Evolutionary conservation across 2,329 filamentous ascomycete species (phyloP).

Genomic region (Aspergillus arachidicola): DNA sequence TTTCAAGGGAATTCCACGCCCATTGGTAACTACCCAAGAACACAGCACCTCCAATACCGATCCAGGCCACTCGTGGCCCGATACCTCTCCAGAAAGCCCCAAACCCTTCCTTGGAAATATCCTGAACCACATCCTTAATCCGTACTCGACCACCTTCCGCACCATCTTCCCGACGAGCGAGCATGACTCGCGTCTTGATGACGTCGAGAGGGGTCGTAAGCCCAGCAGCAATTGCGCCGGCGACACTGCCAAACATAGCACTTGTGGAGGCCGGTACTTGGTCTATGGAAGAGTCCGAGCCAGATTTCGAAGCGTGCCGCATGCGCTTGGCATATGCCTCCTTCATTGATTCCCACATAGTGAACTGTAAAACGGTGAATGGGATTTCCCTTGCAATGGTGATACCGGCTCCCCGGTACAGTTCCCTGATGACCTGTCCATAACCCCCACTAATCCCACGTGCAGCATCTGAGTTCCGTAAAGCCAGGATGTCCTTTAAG

Average conservation of each 20-base stretch:
- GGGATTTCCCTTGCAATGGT: conserved; percentile 95
- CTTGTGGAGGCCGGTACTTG: conserved; percentile 73
- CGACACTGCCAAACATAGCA: conserved; percentile 78
- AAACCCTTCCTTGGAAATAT: conserved; percentile 60
- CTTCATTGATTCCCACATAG: conserved; percentile 94
- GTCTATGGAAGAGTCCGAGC: conserved; percentile 29
- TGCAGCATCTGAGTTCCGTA: conserved; percentile 40
- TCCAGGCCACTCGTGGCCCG: conserved; percentile 88
- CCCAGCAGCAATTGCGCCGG: conserved; percentile 82
- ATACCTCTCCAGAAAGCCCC: conserved; percentile 54
- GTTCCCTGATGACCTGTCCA: conserved; percentile 70
- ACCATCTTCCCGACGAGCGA: conserved; percentile 70
- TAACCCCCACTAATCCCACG: conserved; percentile 44
- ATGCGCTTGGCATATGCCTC: conserved; percentile 44
- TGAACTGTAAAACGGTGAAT: conserved; percentile 96
- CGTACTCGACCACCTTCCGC: conserved; percentile 37
- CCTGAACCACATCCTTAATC: conserved; percentile 57
- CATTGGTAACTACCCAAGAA: conserved; percentile 94
- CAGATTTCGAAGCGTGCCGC: conserved; percentile 8
- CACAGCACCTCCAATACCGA: conserved; percentile 89
- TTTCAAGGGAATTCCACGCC: conserved; percentile 73
- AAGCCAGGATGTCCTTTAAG: conserved; percentile 68
- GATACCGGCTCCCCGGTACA: conserved; percentile 90
- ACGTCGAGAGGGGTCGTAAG: conserved; percentile 94
- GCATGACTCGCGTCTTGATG: conserved; percentile 94